Evolutionary conservation across 805 yeast genomes (phyloP), one percentile per base, ranked within the genome.

Genomic region (Wickerhamiella kurtzmanii): DNA sequence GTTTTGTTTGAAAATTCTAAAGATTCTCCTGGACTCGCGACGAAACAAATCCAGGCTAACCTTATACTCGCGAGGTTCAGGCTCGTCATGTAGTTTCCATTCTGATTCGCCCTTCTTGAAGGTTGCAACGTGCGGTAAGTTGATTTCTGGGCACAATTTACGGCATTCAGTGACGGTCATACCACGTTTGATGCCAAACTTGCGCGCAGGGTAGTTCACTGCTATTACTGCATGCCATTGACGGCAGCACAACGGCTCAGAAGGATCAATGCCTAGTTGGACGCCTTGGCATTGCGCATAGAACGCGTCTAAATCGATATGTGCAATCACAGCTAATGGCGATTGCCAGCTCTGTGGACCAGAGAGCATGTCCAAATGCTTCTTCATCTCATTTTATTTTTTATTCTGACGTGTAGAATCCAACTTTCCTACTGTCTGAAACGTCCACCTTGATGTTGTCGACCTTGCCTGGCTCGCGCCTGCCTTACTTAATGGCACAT

Each of bases 151-250:
- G 54, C 97, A 89, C 61, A 84, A 80, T 48, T 74, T 63, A 49
- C 70, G 67, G 0, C 96, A 96, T 2, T 76, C 71, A 6, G 72
- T 72, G 0, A 86, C 60, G 0, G 75, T 69, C 58, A 83, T 92
- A 80, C 86, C 80, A 49, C 98, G 66, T 15, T 75, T 69, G 18
- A 92, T 78, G 0, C 96, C 96, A 60, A 60, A 87, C 46, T 78
- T 76, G 37, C 96, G 69, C 0, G 98, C 97, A 0, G 96, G 83
- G 62, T 68, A 68, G 50, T 65, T 67, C 0, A 92, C 94, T 0
- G 98, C 98, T 49, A 92, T 89, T 2, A 92, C 65, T 0, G 88
- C 72, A 43, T 73, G 70, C 98, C 98, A 92, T 58, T 92, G 98
- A 3, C 86, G 85, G 61, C 96, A 88, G 0, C 87, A 96, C 1